A percentile compares a stretch with the other conserved stretches of the same genome.
Evolutionary conservation across 1,284 basidiomycete species (phyloP).

Genomic region (Mixia osmundae): DNA sequence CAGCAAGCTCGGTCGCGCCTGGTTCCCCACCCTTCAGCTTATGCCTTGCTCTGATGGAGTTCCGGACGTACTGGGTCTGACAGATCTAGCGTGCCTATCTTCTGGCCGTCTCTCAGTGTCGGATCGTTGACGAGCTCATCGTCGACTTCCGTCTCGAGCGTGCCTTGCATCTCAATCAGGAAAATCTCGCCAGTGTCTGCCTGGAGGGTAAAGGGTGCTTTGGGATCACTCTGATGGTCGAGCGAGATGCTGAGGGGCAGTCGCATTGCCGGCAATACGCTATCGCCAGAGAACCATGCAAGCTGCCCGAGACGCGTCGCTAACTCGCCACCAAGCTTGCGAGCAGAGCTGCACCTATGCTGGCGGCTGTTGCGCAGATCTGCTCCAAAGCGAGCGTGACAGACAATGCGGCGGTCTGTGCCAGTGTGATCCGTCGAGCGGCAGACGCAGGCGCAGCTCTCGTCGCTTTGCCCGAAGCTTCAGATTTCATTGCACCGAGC

Average conservation of each 20-base stretch:
- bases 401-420: constrained; percentile 21
- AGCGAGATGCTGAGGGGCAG: constrained; percentile 2
- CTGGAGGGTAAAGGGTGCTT: neutral
- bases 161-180: constrained; percentile 16
- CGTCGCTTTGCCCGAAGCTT: constrained; percentile 28
- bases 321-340: too few species aligned
- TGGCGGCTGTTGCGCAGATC: too few species aligned
- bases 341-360: too few species aligned
- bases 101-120: constrained; percentile 3
- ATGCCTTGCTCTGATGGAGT: neutral
- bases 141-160: constrained; percentile 9
- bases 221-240: neutral
- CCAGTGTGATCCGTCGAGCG: constrained; percentile 23
- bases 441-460: constrained; percentile 24
- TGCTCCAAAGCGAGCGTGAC: too few species aligned
- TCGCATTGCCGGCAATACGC: constrained; percentile 1
- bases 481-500: constrained; percentile 28
- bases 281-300: too few species aligned
- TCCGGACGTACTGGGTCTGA: constrained; percentile 11
- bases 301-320: too few species aligned
- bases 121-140: neutral
- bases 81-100: constrained; percentile 16
- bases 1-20: constrained; percentile 15
- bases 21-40: neutral
- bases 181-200: constrained; percentile 11